Base-by-base conservation (phyloP, 2,329 filamentous ascomycete species). In the Penicillium sp. region DNA sequence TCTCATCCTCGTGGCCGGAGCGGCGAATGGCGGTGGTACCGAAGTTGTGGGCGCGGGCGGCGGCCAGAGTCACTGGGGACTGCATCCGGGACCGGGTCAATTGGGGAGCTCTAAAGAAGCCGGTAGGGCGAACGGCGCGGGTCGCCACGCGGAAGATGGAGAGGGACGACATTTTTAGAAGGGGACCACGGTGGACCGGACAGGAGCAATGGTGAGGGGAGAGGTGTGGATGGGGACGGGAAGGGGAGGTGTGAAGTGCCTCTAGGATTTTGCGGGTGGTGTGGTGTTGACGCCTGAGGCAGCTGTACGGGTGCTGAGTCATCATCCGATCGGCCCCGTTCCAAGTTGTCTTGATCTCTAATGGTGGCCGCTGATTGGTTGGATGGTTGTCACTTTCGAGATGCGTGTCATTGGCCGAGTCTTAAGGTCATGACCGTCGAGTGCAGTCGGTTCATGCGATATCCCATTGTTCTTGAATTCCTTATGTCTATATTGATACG, bases 1-100 rank as follows among this genome's bases (percentile, higher is more conserved):
- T 95, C 83, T 98, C 93, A 75, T 98, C 93, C 69, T 84, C 81
- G 74, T 95, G 87, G 68, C 79, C 75, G 58, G 74, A 75, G 60
- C 73, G 73, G 64, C 77, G 78, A 63, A 78, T 78, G 64, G 80
- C 77, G 57, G 73, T 72, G 51, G 74, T 73, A 62, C 68, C 72
- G 66, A 74, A 75, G 68, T 81, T 85, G 78, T 79, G 84, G 76
- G 85, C 84, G 65, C 76, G 73, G 64, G 75, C 74, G 64, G 75
- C 72, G 64, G 73, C 72, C 62, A 74, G 64, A 61, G 77, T 62
- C 58, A 74, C 73, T 62, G 80, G 77, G 64, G 76, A 77, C 68
- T 76, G 73, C 64, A 81, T 69, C 68, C 79, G 75, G 74, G 75
- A 67, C 72, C 69, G 78, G 75, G 69, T 75, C 74, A 71, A 77